Percentiles rank a stretch among this genome's conserved stretches.
These are phyloP conservation scores for Serendipita sp. DNA, from an alignment of 768 basidiomycete species.

Conservation along the genomic window DNA sequence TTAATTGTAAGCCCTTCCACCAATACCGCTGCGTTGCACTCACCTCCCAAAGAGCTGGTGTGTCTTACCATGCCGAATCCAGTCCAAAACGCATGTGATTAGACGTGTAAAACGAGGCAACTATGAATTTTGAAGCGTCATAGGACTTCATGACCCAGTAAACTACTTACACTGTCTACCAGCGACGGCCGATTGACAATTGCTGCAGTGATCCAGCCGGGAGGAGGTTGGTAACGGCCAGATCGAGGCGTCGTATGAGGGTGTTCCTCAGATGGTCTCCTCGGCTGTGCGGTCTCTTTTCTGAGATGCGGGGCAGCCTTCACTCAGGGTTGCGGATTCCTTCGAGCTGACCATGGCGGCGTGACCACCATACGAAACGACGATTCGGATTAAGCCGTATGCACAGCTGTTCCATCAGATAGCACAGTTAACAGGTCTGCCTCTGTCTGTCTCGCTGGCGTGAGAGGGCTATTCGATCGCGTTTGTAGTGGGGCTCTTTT, in stretches of 20 bases:
- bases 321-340: not conserved
- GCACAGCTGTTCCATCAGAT: conserved; percentile 3
- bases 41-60: not conserved
- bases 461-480: not conserved
- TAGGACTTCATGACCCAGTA: no score
- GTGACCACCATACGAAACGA: not conserved
- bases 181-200: no score
- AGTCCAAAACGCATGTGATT: no score
- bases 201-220: no score
- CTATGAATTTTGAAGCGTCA: no score
- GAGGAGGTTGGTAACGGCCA: no score
- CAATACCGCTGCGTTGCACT: not conserved
- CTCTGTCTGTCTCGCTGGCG: not conserved
- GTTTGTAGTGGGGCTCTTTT: not conserved
- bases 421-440: not conserved
- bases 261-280: not conserved
- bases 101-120: no score
- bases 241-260: no score
- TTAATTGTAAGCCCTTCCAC: no score
- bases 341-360: not conserved
- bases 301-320: conserved; percentile 2
- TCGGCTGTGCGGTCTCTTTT: not conserved
- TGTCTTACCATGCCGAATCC: no score
- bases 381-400: not conserved
- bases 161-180: no score